Percentiles rank a stretch among this genome's conserved stretches.
Evolutionary conservation across 805 yeast genomes (phyloP).

Genomic region (Metschnikowia peoriensis): DNA sequence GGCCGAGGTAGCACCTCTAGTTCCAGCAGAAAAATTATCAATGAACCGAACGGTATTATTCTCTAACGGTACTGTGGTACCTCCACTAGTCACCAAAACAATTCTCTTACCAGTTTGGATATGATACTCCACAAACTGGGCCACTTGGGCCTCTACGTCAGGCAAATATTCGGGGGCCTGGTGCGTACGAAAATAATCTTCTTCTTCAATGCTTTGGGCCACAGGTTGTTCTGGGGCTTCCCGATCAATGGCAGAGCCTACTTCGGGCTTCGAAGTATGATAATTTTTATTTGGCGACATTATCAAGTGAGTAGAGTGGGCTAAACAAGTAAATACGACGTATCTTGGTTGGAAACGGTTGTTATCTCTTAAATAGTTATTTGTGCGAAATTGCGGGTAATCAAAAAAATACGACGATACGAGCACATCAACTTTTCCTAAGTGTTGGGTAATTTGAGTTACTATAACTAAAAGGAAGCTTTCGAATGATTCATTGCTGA

Average conservation of each 20-base stretch:
- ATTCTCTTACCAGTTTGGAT: conserved; percentile 45
- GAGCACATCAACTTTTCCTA: neutral
- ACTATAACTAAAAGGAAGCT: too few species aligned
- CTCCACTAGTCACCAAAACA: conserved; percentile 91
- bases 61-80: conserved; percentile 96
- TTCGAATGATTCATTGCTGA: too few species aligned
- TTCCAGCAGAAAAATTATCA: conserved; percentile 96
- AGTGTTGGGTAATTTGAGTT: neutral
- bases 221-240: conserved; percentile 72
- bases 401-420: neutral
- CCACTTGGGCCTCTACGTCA: conserved; percentile 55
- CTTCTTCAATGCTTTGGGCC: conserved; percentile 71
- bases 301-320: neutral
- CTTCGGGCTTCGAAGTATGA: conserved; percentile 66
- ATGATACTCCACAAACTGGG: conserved; percentile 62
- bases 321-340: neutral
- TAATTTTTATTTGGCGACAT: conserved; percentile 14
- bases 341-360: neutral
- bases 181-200: conserved; percentile 68
- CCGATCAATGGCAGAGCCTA: conserved; percentile 77
- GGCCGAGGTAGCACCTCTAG: conserved; percentile 95
- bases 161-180: conserved; percentile 72
- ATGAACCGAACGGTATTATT: conserved; percentile 95
- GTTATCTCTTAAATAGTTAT: neutral
- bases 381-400: neutral